These are phyloP conservation scores for Linum trigynum DNA, from an alignment of 345 rosid species.

Conservation along the genomic window DNA sequence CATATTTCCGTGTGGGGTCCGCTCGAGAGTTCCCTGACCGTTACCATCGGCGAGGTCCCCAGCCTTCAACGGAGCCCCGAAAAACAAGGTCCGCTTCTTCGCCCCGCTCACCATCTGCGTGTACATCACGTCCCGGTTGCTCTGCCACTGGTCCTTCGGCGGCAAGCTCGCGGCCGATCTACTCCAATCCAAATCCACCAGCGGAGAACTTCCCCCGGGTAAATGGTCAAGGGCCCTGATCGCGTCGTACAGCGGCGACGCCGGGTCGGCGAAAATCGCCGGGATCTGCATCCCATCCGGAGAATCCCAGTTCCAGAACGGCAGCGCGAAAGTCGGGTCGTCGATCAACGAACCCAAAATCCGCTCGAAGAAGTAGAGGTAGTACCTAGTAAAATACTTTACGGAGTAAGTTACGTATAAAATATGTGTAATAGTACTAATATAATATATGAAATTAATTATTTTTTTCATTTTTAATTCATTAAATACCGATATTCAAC, in stretches of 20 bases:
- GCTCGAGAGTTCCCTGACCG: not conserved
- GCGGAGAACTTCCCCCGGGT: not conserved
- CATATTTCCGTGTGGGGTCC: not conserved
- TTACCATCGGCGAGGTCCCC: not conserved
- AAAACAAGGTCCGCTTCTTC: not conserved
- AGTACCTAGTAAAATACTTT: too few species aligned
- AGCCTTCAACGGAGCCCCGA: not conserved
- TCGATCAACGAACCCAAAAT: not conserved
- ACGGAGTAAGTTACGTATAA: too few species aligned
- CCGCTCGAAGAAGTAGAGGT: not conserved
- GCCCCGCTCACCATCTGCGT: not conserved
- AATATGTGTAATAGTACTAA: too few species aligned
- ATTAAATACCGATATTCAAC: too few species aligned
- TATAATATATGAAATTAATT: too few species aligned
- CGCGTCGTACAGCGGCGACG: not conserved
- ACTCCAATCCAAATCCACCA: conserved; percentile 1
- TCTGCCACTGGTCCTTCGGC: not conserved
- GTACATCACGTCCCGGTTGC: not conserved
- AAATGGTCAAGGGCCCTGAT: not conserved
- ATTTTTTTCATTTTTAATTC: too few species aligned
- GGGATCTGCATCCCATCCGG: not conserved
- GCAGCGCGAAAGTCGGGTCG: not conserved
- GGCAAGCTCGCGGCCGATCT: too few species aligned
- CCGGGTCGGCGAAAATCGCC: not conserved
- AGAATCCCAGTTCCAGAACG: not conserved